These are phyloP conservation scores for Stevia rebaudiana DNA, from an alignment of 140 eudicot species.

Conservation along the genomic window DNA sequence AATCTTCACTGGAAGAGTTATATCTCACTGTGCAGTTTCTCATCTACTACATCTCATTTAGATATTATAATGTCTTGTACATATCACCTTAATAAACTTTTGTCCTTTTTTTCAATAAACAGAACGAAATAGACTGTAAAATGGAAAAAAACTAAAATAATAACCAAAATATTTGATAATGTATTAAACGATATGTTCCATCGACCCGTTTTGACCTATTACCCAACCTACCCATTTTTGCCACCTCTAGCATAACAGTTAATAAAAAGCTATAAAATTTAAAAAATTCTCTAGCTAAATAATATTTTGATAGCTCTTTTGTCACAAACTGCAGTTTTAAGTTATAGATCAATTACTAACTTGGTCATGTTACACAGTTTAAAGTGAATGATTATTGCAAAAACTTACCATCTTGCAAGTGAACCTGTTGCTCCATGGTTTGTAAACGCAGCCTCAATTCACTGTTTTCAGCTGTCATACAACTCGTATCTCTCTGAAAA, in stretches of 20 bases:
- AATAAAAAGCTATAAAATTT: slow-evolving; percentile 4
- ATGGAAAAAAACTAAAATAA: background rate
- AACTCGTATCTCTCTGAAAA: slow-evolving; percentile 66
- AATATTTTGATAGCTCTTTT: background rate
- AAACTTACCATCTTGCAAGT: slow-evolving; percentile 82
- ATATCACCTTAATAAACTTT: too few relatives aligned
- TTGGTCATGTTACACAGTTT: background rate
- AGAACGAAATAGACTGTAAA: background rate
- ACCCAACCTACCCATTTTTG: background rate
- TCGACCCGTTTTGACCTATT: background rate
- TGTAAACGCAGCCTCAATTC: slow-evolving; percentile 88
- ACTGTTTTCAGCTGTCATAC: slow-evolving; percentile 72
- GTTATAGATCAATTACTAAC: background rate
- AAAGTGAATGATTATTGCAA: background rate
- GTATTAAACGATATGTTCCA: too few relatives aligned
- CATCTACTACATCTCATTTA: too few relatives aligned
- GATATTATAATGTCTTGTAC: too few relatives aligned
- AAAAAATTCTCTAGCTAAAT: background rate
- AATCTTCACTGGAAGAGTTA: background rate
- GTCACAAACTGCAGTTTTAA: background rate
- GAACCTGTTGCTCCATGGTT: slow-evolving; percentile 87
- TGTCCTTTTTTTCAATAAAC: background rate
- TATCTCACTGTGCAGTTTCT: background rate
- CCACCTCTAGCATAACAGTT: background rate
- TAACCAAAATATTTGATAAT: background rate